Conservation (phyloP, 2,329 filamentous ascomycete species). For the Colletotrichum chrysophilum region DNA sequence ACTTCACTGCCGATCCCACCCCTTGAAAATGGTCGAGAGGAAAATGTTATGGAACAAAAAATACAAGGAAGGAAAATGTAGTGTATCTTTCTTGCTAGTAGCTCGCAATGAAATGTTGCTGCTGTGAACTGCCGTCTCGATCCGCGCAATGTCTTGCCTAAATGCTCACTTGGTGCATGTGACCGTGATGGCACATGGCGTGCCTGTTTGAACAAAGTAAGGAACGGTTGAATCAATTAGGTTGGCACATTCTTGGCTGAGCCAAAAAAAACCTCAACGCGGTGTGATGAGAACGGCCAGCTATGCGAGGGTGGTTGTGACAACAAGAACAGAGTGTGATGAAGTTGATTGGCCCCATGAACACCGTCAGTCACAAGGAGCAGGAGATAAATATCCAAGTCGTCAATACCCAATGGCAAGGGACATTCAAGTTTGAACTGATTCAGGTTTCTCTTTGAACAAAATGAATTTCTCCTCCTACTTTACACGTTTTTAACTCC, state of each 20-base stretch:
- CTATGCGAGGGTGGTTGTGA: background rate
- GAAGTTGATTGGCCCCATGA: background rate
- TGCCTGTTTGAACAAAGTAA: background rate
- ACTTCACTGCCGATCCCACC: background rate
- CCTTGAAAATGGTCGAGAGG: background rate
- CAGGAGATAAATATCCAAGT: background rate
- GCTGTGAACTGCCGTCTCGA: background rate
- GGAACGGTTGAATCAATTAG: background rate
- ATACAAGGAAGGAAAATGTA: background rate
- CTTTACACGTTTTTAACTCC: slow-evolving; percentile 22
- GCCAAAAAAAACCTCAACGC: background rate
- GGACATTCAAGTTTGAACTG: background rate
- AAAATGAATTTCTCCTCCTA: slow-evolving; percentile 21
- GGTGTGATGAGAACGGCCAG: background rate
- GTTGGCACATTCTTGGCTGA: background rate
- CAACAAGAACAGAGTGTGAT: background rate
- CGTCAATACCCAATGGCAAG: background rate
- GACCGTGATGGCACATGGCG: background rate
- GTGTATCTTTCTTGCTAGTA: background rate
- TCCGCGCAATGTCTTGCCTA: background rate
- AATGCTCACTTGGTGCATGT: background rate
- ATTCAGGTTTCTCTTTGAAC: slow-evolving; percentile 6
- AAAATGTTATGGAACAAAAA: background rate
- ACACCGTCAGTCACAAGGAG: background rate
- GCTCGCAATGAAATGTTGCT: background rate